Percentiles rank a stretch among this genome's conserved stretches.
Conservation (phyloP, 192 early-diverging fungal species). For the Coemansia sp. region DNA sequence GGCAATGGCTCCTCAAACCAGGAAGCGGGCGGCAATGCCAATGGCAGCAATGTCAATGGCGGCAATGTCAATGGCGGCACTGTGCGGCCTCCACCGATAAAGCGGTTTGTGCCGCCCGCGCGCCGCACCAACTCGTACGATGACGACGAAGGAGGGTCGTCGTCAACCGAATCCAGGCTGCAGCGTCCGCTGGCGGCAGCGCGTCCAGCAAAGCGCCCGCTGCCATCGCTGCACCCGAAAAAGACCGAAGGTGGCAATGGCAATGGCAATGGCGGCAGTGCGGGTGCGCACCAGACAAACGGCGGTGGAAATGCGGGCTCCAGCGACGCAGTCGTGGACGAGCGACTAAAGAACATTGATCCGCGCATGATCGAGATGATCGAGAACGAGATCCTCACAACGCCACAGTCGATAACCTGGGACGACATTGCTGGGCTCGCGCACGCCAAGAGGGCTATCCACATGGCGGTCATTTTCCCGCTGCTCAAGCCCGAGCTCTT, state of each 20-base stretch:
- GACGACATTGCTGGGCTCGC: conserved; percentile 81
- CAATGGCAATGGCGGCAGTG: too few species aligned
- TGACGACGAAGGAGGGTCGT: neutral
- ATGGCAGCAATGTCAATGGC: neutral
- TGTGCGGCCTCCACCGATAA: neutral
- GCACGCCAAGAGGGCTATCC: conserved; percentile 76
- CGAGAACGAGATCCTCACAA: conserved; percentile 82
- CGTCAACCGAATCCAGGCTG: neutral
- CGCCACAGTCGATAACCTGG: conserved; percentile 61
- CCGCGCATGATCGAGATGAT: conserved; percentile 86
- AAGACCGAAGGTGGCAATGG: too few species aligned
- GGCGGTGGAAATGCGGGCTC: neutral
- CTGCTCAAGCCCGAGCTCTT: conserved; percentile 80
- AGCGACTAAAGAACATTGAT: conserved; percentile 79
- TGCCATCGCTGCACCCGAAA: conserved; percentile 21
- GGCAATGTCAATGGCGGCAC: neutral
- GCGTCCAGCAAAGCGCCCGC: neutral
- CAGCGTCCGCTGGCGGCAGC: conserved; percentile 1
- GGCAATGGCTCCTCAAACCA: conserved; percentile 1
- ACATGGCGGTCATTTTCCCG: conserved; percentile 80
- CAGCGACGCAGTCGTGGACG: conserved; percentile 52
- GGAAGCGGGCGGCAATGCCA: too few species aligned
- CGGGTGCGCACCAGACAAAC: too few species aligned
- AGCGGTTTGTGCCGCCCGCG: conserved; percentile 24
- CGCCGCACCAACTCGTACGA: conserved; percentile 17